phyloP scores from a whole-genome alignment of 2,329 filamentous ascomycete genomes.

The Penicillium sp. region DNA sequence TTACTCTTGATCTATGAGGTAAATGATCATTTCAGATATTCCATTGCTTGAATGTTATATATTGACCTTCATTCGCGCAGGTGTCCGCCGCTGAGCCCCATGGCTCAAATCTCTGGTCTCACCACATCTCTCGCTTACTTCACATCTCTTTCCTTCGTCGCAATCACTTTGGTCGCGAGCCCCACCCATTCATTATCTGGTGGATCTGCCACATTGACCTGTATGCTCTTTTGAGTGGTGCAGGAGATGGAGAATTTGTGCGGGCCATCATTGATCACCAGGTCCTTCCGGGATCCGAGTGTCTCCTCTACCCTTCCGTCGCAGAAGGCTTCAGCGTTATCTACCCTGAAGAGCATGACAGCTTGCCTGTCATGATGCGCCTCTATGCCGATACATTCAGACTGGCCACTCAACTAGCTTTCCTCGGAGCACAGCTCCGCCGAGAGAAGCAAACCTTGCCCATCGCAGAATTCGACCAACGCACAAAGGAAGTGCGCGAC shows the following conservation, averaged over 20 bases:
- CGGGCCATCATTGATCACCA: slow-evolving; percentile 49
- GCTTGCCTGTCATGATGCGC: slow-evolving; percentile 44
- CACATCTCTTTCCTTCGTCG: slow-evolving; percentile 52
- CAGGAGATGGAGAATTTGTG: slow-evolving; percentile 53
- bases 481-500: slow-evolving; percentile 36
- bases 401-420: slow-evolving; percentile 47
- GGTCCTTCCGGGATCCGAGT: slow-evolving; percentile 47
- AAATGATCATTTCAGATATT: slow-evolving; percentile 17
- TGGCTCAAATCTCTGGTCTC: slow-evolving; percentile 54
- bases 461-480: slow-evolving; percentile 21
- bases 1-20: slow-evolving; percentile 60
- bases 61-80: slow-evolving; percentile 24
- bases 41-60: slow-evolving; percentile 12
- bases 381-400: slow-evolving; percentile 49
- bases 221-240: slow-evolving; percentile 56
- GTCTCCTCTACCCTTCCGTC: slow-evolving; percentile 39
- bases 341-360: slow-evolving; percentile 38
- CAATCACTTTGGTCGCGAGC: slow-evolving; percentile 46
- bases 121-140: slow-evolving; percentile 55
- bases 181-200: slow-evolving; percentile 56
- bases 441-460: slow-evolving; percentile 31
- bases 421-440: slow-evolving; percentile 45
- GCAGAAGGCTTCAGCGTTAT: slow-evolving; percentile 36
- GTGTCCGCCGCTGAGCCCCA: slow-evolving; percentile 49
- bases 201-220: slow-evolving; percentile 57